Base-by-base conservation (phyloP, 805 yeast genomes). In the Wickerhamomyces ciferrii region DNA sequence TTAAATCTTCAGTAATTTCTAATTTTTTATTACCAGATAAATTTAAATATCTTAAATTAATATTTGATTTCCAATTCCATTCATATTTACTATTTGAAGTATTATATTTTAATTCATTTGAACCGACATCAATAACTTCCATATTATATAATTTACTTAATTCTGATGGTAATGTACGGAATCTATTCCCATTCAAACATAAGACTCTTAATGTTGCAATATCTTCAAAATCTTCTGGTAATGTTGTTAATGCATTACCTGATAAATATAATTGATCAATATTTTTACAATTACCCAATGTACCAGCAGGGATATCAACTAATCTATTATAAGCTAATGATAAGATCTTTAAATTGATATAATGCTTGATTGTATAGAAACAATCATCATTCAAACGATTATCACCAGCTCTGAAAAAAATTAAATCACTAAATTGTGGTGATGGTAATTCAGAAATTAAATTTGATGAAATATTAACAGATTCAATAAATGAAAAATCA, bases 11-110 rank as follows among this genome's bases (percentile, higher is more conserved):
- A 59, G 83, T 86, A 56, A 94, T 91, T 60, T 94, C 98, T 52
- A 94, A 80, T 52, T 97, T 76, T 60, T 86, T 85, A 61, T 94
- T 94, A 35, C 97, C 97, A 0, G 97, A 89, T 47, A 94, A 83
- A 62, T 92, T 94, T 61, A 94, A 75, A 57, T 85, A 90, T 54
- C 74, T 80, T 63, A 94, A 71, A 38, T 81, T 79, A 45, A 76
- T 71, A 60, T 94, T 94, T 71, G 82, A 83, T 56, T 85, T 83
- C 99, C 99, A 94, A 66, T 89, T 94, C 97, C 98, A 94, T 62
- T 94, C 99, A 60, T 88, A 92, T 15, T 94, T 95, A 77, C 90
- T 87, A 63, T 94, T 94, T 3, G 94, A 85, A 46, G 92, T 89
- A 57, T 94, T 94, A 65, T 94, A 94, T 58, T 90, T 87, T 65